Evolutionary conservation across 306 rosid species (phyloP).

Genomic region (Dryas alaskensis): DNA sequence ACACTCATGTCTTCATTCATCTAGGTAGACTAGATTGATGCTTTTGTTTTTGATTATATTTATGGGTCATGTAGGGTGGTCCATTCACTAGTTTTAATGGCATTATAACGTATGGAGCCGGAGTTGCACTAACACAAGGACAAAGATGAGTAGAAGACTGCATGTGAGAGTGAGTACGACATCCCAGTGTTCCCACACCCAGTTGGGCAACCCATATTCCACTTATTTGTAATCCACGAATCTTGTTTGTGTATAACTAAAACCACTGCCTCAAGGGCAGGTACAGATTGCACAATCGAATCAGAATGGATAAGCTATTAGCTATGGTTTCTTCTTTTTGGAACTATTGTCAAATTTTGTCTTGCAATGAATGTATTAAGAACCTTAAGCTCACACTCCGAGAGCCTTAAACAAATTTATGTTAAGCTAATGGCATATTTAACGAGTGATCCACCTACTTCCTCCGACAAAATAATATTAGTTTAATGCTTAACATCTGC

Average conservation of each 20-base stretch:
- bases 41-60: background rate
- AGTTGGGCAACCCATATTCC: slow-evolving; percentile 27
- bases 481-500: background rate
- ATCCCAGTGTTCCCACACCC: background rate
- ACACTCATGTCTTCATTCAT: too few relatives aligned
- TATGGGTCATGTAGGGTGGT: slow-evolving; percentile 45
- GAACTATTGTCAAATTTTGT: slow-evolving; percentile 25
- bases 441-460: slow-evolving; percentile 23
- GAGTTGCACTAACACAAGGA: slow-evolving; percentile 37
- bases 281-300: background rate
- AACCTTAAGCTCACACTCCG: slow-evolving; percentile 24
- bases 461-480: background rate
- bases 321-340: slow-evolving; percentile 21
- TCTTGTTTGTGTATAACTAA: slow-evolving; percentile 27
- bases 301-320: slow-evolving; percentile 28
- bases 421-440: slow-evolving; percentile 14
- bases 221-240: slow-evolving; percentile 34
- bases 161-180: slow-evolving; percentile 37
- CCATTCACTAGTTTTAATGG: slow-evolving; percentile 39
- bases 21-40: background rate
- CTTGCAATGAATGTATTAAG: slow-evolving; percentile 24
- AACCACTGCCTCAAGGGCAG: slow-evolving; percentile 22
- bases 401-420: slow-evolving; percentile 10
- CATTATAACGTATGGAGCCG: slow-evolving; percentile 34
- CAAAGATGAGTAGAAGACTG: slow-evolving; percentile 20